Conservation (phyloP, 2,329 filamentous ascomycete species). For the Aspergillus piperis region DNA sequence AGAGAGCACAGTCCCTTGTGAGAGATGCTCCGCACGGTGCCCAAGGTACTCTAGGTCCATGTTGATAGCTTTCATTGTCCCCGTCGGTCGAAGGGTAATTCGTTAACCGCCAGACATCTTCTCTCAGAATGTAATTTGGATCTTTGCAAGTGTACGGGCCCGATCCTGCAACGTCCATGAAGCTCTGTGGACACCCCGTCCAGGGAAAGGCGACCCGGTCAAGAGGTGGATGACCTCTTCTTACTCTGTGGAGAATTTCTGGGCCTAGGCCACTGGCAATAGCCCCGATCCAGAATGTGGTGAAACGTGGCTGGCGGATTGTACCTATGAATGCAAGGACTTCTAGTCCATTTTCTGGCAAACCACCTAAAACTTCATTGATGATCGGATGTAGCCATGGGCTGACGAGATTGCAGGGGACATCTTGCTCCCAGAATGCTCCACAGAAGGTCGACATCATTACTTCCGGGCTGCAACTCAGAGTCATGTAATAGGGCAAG, state of each 20-base stretch:
- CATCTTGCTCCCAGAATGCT: conserved; percentile 18
- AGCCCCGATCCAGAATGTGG: conserved; percentile 19
- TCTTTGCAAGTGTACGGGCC: conserved; percentile 12
- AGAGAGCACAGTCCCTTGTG: conserved; percentile 13
- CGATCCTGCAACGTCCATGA: conserved; percentile 16
- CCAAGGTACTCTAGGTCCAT: background rate
- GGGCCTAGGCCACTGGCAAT: conserved; percentile 7
- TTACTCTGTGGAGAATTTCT: conserved; percentile 6
- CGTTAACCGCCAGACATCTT: conserved; percentile 19
- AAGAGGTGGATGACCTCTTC: conserved; percentile 9
- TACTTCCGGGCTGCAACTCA: conserved; percentile 19
- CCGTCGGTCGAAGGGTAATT: conserved; percentile 13
- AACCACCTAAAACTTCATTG: conserved; percentile 7
- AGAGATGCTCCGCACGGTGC: background rate
- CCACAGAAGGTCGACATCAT: conserved; percentile 19
- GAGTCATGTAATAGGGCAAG: conserved; percentile 19
- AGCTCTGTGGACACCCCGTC: conserved; percentile 18
- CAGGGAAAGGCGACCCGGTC: conserved; percentile 13
- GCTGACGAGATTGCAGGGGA: conserved; percentile 22
- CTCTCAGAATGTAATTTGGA: conserved; percentile 3
- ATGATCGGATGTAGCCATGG: conserved; percentile 22
- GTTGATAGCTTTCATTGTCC: conserved; percentile 5
- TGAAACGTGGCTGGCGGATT: conserved; percentile 16
- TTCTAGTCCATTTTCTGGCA: conserved; percentile 3
- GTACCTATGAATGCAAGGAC: conserved; percentile 12